Conservation (phyloP, 2,329 filamentous ascomycete genomes). For the Fusarium tjaetaba region DNA sequence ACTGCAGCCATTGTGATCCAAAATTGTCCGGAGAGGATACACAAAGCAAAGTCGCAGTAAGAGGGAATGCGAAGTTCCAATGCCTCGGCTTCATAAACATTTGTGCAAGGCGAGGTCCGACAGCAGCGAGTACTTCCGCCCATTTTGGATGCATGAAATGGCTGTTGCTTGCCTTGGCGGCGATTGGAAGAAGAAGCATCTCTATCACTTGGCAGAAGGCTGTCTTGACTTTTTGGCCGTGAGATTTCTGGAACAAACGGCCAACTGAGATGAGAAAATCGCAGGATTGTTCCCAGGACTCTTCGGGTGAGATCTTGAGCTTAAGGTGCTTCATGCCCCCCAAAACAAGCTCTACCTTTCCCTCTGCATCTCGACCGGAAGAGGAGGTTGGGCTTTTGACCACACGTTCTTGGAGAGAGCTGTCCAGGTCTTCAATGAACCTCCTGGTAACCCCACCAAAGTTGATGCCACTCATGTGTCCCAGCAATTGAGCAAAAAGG, state of each 20-base stretch:
- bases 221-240: constrained; percentile 90
- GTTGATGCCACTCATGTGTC: constrained; percentile 95
- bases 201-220: constrained; percentile 94
- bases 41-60: constrained; percentile 88
- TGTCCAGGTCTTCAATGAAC: constrained; percentile 83
- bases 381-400: constrained; percentile 70
- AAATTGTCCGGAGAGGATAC: constrained; percentile 88
- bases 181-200: constrained; percentile 85
- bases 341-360: constrained; percentile 85
- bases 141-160: constrained; percentile 86
- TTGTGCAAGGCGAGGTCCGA: constrained; percentile 81
- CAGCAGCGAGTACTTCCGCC: constrained; percentile 82
- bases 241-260: constrained; percentile 82
- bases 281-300: constrained; percentile 86
- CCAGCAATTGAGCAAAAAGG: constrained; percentile 89
- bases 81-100: constrained; percentile 93
- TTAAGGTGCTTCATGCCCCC: constrained; percentile 91
- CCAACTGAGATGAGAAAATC: constrained; percentile 87
- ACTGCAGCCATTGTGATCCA: constrained; percentile 83
- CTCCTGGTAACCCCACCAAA: constrained; percentile 85
- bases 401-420: constrained; percentile 78
- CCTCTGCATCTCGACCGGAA: constrained; percentile 75
- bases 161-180: constrained; percentile 77
- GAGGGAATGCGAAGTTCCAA: constrained; percentile 88
- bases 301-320: constrained; percentile 76